Evolutionary conservation across 371 early-diverging fungal species (phyloP).

Genomic region (Actinomortierella wolfii): DNA sequence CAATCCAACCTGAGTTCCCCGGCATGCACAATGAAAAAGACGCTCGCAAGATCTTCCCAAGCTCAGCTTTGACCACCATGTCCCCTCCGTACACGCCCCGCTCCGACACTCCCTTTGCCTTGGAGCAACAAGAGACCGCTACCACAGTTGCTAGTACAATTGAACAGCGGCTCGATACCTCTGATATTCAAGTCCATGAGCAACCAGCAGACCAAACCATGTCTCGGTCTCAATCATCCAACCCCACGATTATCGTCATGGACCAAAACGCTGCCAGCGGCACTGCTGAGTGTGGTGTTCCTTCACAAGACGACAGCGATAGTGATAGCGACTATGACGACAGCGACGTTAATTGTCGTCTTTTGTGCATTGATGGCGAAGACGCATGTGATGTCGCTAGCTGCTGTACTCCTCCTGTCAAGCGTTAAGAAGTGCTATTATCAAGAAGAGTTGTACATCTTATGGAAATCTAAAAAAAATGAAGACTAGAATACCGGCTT

Average conservation of each 20-base stretch:
- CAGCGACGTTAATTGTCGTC: constrained; percentile 9
- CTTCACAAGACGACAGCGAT: constrained; percentile 10
- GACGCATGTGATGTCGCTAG: constrained; percentile 29
- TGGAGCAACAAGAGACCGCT: constrained; percentile 6
- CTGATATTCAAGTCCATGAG: not conserved
- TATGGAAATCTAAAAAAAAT: not conserved
- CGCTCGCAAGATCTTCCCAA: too few relatives aligned
- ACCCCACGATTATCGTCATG: not conserved
- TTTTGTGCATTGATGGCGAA: constrained; percentile 38
- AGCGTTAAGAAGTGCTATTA: constrained; percentile 1
- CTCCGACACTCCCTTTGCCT: constrained; percentile 1
- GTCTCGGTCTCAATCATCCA: not conserved
- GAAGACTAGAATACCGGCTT: too few relatives aligned
- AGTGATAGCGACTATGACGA: not conserved
- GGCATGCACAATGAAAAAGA: constrained; percentile 13
- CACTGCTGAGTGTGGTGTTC: constrained; percentile 1
- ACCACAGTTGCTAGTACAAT: constrained; percentile 13
- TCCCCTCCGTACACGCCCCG: constrained; percentile 10
- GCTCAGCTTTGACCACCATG: too few relatives aligned
- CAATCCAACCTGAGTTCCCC: constrained; percentile 89
- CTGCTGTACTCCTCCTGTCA: constrained; percentile 40
- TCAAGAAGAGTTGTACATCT: not conserved
- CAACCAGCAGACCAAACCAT: constrained; percentile 1
- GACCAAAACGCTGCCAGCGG: not conserved
- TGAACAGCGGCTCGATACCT: constrained; percentile 14